Evolutionary conservation across 495 filamentous ascomycete genomes (phyloP).

Genomic region (Aspergillus mulundensis): DNA sequence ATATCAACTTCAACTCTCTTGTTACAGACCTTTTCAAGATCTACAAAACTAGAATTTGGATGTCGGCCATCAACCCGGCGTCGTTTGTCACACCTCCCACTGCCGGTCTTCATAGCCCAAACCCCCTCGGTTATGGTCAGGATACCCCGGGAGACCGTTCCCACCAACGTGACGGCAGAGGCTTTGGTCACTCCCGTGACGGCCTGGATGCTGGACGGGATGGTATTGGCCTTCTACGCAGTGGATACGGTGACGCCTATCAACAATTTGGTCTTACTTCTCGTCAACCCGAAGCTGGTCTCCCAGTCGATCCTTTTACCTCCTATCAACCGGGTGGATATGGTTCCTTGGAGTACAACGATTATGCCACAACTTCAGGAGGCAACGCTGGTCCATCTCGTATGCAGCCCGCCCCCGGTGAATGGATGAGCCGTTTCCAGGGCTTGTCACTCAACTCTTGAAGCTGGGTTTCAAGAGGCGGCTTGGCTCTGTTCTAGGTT

Average conservation of each 20-base stretch:
- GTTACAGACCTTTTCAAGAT: slow-evolving; percentile 98
- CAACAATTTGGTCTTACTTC: slow-evolving; percentile 30
- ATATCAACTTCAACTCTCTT: slow-evolving; percentile 97
- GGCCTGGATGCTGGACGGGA: slow-evolving; percentile 30
- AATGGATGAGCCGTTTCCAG: slow-evolving; percentile 47
- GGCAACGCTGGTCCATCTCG: slow-evolving; percentile 28
- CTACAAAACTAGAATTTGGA: slow-evolving; percentile 98
- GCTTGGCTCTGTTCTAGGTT: neutral
- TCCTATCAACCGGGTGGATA: slow-evolving; percentile 31
- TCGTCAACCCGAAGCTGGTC: slow-evolving; percentile 27
- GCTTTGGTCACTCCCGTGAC: slow-evolving; percentile 28
- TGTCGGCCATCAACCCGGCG: slow-evolving; percentile 97
- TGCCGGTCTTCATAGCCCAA: slow-evolving; percentile 56
- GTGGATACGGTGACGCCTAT: slow-evolving; percentile 35
- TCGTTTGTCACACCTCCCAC: slow-evolving; percentile 82
- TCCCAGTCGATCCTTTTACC: slow-evolving; percentile 34
- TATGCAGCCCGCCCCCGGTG: slow-evolving; percentile 34
- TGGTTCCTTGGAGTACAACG: slow-evolving; percentile 33
- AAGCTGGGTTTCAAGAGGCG: slow-evolving; percentile 3
- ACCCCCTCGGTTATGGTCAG: slow-evolving; percentile 32
- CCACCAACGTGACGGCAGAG: slow-evolving; percentile 32
- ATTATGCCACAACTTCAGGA: slow-evolving; percentile 25
- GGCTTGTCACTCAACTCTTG: slow-evolving; percentile 50
- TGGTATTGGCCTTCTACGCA: slow-evolving; percentile 30
- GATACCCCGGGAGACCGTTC: slow-evolving; percentile 33